phyloP scores from a whole-genome alignment of 2,329 filamentous ascomycete species.

The Tolypocladium album region DNA sequence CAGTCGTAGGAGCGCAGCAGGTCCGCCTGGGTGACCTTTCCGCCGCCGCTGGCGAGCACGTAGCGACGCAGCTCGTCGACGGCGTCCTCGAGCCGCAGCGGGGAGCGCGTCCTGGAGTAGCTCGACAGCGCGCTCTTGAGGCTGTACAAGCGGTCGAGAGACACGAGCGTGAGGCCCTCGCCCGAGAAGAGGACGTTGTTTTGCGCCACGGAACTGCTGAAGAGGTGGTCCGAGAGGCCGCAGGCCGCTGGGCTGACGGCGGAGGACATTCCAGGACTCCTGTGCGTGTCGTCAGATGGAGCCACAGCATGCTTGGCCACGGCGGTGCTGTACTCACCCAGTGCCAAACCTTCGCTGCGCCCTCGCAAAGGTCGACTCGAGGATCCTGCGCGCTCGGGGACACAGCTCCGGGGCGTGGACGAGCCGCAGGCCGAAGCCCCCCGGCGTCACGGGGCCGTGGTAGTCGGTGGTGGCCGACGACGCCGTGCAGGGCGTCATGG shows the following conservation, averaged over 20 bases:
- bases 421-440: slow-evolving; percentile 37
- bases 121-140: slow-evolving; percentile 50
- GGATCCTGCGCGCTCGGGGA: slow-evolving; percentile 32
- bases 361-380: slow-evolving; percentile 38
- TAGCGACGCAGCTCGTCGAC: slow-evolving; percentile 53
- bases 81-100: slow-evolving; percentile 43
- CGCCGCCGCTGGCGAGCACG: slow-evolving; percentile 41
- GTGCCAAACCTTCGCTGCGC: slow-evolving; percentile 36
- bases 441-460: slow-evolving; percentile 12
- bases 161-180: slow-evolving; percentile 47
- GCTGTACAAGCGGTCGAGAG: slow-evolving; percentile 52
- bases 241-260: slow-evolving; percentile 30
- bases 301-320: neutral
- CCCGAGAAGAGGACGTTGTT: slow-evolving; percentile 51
- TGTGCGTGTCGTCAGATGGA: neutral
- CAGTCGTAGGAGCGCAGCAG: slow-evolving; percentile 46
- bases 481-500: slow-evolving; percentile 36
- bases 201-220: slow-evolving; percentile 45
- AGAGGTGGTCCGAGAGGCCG: slow-evolving; percentile 38
- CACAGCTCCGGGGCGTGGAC: slow-evolving; percentile 36
- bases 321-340: slow-evolving; percentile 18
- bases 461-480: slow-evolving; percentile 23
- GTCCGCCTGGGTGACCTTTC: slow-evolving; percentile 36
- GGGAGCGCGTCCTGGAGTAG: slow-evolving; percentile 37
- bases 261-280: slow-evolving; percentile 29